These are phyloP conservation scores for Physcomitrellopsis africana DNA, from an alignment of 225 moss, liverwort and hornwort genomes.

Conservation along the genomic window DNA sequence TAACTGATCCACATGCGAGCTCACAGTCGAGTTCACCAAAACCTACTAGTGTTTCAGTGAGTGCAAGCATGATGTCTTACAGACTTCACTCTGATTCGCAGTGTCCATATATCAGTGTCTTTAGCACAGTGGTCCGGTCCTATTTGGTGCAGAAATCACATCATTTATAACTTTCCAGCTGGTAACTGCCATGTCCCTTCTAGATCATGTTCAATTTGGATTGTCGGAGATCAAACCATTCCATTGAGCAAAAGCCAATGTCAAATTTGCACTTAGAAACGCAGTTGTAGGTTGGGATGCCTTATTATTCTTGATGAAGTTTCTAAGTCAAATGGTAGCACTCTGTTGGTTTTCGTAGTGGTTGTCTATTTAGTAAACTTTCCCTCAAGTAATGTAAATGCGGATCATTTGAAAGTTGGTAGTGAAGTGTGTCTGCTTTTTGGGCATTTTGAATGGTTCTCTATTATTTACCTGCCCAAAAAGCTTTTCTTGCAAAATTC, in stretches of 20 bases:
- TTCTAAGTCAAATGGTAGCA: neutral
- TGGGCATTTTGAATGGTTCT: neutral
- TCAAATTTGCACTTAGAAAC: neutral
- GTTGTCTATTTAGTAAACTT: too few species aligned
- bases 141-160: neutral
- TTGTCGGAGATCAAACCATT: conserved; percentile 7
- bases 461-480: neutral
- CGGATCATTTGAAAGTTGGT: neutral
- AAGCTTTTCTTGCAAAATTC: neutral
- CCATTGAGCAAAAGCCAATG: neutral
- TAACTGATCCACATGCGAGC: neutral
- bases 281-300: neutral
- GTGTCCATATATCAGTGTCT: neutral
- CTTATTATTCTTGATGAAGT: conserved; percentile 1
- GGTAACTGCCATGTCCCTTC: conserved; percentile 10
- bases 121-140: conserved; percentile 7
- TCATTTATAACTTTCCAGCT: neutral
- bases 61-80: conserved; percentile 4
- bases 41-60: neutral
- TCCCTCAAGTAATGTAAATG: neutral
- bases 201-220: conserved; percentile 14
- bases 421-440: neutral
- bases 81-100: neutral
- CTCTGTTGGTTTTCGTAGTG: neutral
- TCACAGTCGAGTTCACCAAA: neutral